Percentiles rank a stretch among this genome's conserved stretches.
Conservation (phyloP, 2,329 filamentous ascomycete species). For the Pseudogymnoascus sp. region DNA sequence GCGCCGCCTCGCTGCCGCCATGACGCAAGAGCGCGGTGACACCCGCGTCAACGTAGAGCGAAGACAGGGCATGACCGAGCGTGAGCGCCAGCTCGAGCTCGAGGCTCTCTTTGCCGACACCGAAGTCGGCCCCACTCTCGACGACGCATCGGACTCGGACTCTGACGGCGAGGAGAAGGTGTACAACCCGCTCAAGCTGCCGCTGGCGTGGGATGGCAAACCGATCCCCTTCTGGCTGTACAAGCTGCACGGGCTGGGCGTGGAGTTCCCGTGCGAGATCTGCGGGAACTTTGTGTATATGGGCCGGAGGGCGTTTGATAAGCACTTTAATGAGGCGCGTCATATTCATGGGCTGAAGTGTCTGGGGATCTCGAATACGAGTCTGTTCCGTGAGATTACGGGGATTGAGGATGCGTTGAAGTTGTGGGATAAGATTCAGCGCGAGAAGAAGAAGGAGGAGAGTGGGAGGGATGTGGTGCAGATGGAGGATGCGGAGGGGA, state of each 20-base stretch:
- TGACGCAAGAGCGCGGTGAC: slow-evolving; percentile 81
- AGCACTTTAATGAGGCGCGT: slow-evolving; percentile 91
- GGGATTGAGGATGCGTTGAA: slow-evolving; percentile 80
- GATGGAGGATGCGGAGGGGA: slow-evolving; percentile 96
- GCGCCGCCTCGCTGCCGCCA: slow-evolving; percentile 67
- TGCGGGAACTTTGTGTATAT: slow-evolving; percentile 99
- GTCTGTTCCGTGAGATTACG: slow-evolving; percentile 88
- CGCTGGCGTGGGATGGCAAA: slow-evolving; percentile 95
- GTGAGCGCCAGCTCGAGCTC: slow-evolving; percentile 87
- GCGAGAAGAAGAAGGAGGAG: slow-evolving; percentile 71
- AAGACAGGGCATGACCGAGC: slow-evolving; percentile 94
- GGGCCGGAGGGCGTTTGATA: slow-evolving; percentile 91
- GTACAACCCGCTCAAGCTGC: slow-evolving; percentile 94
- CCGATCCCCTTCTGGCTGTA: slow-evolving; percentile 99
- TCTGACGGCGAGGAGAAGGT: slow-evolving; percentile 76
- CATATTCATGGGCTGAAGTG: slow-evolving; percentile 94
- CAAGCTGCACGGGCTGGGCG: slow-evolving; percentile 87
- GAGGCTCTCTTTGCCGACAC: slow-evolving; percentile 70
- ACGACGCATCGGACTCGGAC: slow-evolving; percentile 54
- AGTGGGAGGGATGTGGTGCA: slow-evolving; percentile 69
- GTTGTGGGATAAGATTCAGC: slow-evolving; percentile 88
- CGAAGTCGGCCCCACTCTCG: slow-evolving; percentile 20
- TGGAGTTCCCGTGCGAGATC: slow-evolving; percentile 92
- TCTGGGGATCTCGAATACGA: slow-evolving; percentile 84
- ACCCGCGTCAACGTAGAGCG: slow-evolving; percentile 93